A percentile compares a stretch with the other conserved stretches of the same genome.
phyloP scores from a whole-genome alignment of 495 filamentous ascomycete genomes.

The Penicillium egyptiacum region DNA sequence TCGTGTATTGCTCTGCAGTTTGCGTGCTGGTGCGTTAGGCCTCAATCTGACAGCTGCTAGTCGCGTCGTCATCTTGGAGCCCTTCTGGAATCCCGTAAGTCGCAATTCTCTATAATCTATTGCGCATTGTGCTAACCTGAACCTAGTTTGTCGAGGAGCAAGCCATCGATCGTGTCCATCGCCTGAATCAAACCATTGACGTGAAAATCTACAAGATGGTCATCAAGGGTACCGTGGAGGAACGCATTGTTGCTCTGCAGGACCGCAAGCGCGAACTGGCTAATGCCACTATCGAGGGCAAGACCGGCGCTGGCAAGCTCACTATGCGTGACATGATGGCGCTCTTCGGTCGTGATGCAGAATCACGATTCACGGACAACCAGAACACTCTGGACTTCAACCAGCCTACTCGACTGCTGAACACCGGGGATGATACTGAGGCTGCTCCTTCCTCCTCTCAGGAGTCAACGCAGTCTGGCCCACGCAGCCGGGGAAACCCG shows the following conservation, averaged over 20 bases:
- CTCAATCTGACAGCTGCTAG: conserved; percentile 93
- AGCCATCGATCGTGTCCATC: conserved; percentile 96
- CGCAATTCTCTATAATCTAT: not conserved
- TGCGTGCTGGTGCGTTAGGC: conserved; percentile 90
- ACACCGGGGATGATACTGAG: conserved; percentile 22
- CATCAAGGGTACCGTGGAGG: conserved; percentile 81
- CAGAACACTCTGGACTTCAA: conserved; percentile 34
- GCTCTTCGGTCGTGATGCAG: conserved; percentile 79
- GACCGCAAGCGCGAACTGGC: conserved; percentile 89
- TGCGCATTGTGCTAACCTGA: conserved; percentile 23
- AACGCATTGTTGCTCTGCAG: conserved; percentile 87
- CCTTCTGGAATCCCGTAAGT: conserved; percentile 94
- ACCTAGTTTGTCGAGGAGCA: conserved; percentile 90
- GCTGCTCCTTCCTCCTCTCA: conserved; percentile 15
- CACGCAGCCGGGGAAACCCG: conserved; percentile 32
- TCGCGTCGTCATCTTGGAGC: conserved; percentile 91
- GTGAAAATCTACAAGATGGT: conserved; percentile 94
- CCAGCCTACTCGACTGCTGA: conserved; percentile 31
- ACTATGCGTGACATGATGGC: conserved; percentile 92
- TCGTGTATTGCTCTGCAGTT: conserved; percentile 82
- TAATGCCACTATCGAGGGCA: conserved; percentile 79
- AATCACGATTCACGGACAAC: conserved; percentile 43
- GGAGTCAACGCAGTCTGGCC: conserved; percentile 19
- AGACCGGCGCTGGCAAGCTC: conserved; percentile 72
- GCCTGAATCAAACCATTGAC: conserved; percentile 90